Evolutionary conservation across 2,329 filamentous ascomycete genomes (phyloP), one percentile per base, ranked within the genome.

Genomic region (Colletotrichum sp.): DNA sequence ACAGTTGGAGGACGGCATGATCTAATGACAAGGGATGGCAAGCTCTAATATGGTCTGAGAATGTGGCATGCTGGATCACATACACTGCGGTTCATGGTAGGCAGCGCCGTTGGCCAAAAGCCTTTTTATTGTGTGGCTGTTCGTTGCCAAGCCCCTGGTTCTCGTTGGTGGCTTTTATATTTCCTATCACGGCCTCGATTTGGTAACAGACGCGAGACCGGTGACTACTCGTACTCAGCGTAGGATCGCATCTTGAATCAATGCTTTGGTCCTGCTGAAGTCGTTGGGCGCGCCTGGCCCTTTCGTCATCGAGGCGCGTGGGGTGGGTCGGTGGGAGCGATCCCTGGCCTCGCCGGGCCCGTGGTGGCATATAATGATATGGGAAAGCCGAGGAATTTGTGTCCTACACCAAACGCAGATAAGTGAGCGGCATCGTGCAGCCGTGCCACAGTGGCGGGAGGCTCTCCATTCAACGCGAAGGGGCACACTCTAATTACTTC

Each of bases 211-310:
- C 3, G 39, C 1, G 2, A 7, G 2, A 12, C 6, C 18, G 9
- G 0, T 0, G 3, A 12, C 18, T 2, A 48, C 1, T 12, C 5
- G 5, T n/a, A n/a, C 5, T 9, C 39, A n/a, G 2, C 0, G 39
- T 7, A 4, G 1, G 18, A 48, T n/a, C 1, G 3, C 9, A 48
- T n/a, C 3, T n/a, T 48, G 9, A 4, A n/a, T 7, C 9, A 10
- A 12, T 2, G 2, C 39, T 48, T 0, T n/a, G 9, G 39, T n/a
- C 39, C 39, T 48, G 39, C 5, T 3, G 39, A n/a, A n/a, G 39
- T n/a, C 18, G 10, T 48, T 48, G 9, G 3, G 39, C 9, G n/a
- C 8, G 39, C 18, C 18, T n/a, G 39, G 18, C n/a, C 18, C 39
- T 6, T n/a, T 1, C 39, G 39, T 48, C 39, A n/a, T 15, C 5